Evolutionary conservation across 805 yeast genomes (phyloP).

Genomic region (Kluyveromyces wickerhamii): DNA sequence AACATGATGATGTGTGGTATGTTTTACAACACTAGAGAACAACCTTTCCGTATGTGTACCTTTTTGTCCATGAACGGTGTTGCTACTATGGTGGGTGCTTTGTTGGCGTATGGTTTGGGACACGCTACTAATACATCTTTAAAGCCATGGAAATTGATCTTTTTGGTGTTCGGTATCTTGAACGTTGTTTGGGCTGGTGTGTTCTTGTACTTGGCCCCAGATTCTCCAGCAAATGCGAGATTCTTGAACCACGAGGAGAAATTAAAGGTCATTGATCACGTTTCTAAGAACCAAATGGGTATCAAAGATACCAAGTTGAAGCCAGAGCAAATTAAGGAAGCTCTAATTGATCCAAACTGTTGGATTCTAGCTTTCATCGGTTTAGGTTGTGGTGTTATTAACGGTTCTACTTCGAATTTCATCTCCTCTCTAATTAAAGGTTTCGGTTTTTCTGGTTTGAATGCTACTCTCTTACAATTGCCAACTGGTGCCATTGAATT

Average conservation of each 20-base stretch:
- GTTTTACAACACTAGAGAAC: constrained; percentile 29
- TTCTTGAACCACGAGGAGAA: constrained; percentile 32
- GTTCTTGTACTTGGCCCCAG: constrained; percentile 30
- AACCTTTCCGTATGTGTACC: constrained; percentile 29
- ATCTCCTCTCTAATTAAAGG: constrained; percentile 16
- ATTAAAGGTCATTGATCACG: constrained; percentile 15
- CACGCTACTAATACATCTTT: constrained; percentile 16
- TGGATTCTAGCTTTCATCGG: constrained; percentile 14
- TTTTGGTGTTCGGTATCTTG: constrained; percentile 27
- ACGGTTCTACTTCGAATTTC: constrained; percentile 16
- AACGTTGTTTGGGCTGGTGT: constrained; percentile 32
- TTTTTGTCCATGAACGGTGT: constrained; percentile 31
- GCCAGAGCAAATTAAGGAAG: constrained; percentile 12
- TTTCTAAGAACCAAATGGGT: constrained; percentile 21
- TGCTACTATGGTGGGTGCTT: constrained; percentile 22
- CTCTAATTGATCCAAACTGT: constrained; percentile 9
- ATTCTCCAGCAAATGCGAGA: constrained; percentile 30
- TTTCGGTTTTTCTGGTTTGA: constrained; percentile 17
- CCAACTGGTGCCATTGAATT: constrained; percentile 19
- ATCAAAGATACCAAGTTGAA: constrained; percentile 14
- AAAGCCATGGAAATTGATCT: constrained; percentile 22
- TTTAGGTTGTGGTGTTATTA: constrained; percentile 15
- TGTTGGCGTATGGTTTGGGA: constrained; percentile 23
- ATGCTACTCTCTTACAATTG: constrained; percentile 13
- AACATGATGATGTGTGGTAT: constrained; percentile 29